These are phyloP conservation scores for Akanthomyces muscarius DNA, from an alignment of 2,329 filamentous ascomycete genomes.

Conservation along the genomic window DNA sequence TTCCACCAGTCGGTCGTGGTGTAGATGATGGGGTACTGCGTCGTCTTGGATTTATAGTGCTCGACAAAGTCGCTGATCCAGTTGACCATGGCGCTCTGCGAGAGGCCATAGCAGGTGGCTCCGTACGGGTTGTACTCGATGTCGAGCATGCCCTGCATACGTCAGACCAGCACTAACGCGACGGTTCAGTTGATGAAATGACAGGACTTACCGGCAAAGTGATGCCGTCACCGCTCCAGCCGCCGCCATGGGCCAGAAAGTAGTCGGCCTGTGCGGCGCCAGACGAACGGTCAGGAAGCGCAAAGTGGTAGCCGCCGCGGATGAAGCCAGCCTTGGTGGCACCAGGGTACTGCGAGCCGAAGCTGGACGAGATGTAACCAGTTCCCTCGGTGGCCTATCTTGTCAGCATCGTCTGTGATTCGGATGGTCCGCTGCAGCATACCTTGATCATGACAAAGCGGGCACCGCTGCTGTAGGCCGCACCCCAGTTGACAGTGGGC, in stretches of 20 bases:
- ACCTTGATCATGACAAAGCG: slow-evolving; percentile 45
- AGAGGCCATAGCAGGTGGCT: slow-evolving; percentile 43
- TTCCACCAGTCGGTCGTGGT: slow-evolving; percentile 52
- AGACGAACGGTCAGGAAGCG: slow-evolving; percentile 40
- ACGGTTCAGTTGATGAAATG: background rate
- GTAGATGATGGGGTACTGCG: slow-evolving; percentile 50
- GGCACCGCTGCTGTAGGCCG: slow-evolving; percentile 36
- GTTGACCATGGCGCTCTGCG: slow-evolving; percentile 41
- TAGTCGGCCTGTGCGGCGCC: slow-evolving; percentile 47
- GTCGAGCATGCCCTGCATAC: slow-evolving; percentile 48
- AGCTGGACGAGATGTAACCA: slow-evolving; percentile 40
- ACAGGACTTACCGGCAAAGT: slow-evolving; percentile 40
- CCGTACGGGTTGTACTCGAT: slow-evolving; percentile 42
- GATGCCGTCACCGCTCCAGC: slow-evolving; percentile 49
- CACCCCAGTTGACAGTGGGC: slow-evolving; percentile 34
- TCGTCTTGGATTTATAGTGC: slow-evolving; percentile 43
- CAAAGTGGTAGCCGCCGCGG: slow-evolving; percentile 55
- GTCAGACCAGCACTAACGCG: background rate
- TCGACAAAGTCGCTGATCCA: slow-evolving; percentile 53
- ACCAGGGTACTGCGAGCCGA: slow-evolving; percentile 45
- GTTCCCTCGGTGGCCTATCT: slow-evolving; percentile 50
- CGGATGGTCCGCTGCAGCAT: background rate
- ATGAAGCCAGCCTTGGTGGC: slow-evolving; percentile 50
- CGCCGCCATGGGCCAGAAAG: slow-evolving; percentile 51
- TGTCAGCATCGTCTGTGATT: background rate